Conservation (phyloP, 2,329 filamentous ascomycete genomes). For the Zarea fungicola region DNA sequence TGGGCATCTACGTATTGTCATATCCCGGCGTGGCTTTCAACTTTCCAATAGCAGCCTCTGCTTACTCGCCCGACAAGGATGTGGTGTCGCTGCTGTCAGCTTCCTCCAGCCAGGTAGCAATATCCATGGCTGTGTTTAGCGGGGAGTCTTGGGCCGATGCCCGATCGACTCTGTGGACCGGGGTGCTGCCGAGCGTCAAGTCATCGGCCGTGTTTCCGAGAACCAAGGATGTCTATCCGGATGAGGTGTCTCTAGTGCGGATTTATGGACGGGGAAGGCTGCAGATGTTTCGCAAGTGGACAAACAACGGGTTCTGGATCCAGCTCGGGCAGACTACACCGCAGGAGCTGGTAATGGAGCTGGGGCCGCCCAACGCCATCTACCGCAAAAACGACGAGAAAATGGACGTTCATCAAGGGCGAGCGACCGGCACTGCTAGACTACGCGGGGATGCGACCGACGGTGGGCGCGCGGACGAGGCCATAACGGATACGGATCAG, state of each 20-base stretch:
- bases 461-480: slow-evolving; percentile 46
- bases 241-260: slow-evolving; percentile 77
- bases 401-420: slow-evolving; percentile 75
- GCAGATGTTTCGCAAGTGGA: slow-evolving; percentile 70
- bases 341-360: slow-evolving; percentile 83
- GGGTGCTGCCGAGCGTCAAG: slow-evolving; percentile 67
- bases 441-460: slow-evolving; percentile 40
- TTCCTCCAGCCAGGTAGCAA: slow-evolving; percentile 68
- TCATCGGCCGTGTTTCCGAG: slow-evolving; percentile 63
- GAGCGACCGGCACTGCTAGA: slow-evolving; percentile 47
- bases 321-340: slow-evolving; percentile 80
- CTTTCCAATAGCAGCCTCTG: slow-evolving; percentile 69
- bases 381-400: slow-evolving; percentile 87
- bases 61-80: slow-evolving; percentile 71
- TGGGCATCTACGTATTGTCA: slow-evolving; percentile 81
- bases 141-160: slow-evolving; percentile 88
- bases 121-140: slow-evolving; percentile 84
- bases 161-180: slow-evolving; percentile 70
- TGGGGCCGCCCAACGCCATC: slow-evolving; percentile 90
- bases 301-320: slow-evolving; percentile 63
- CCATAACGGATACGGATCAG: slow-evolving; percentile 64
- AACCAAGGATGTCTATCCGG: slow-evolving; percentile 72
- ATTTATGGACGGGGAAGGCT: slow-evolving; percentile 74
- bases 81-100: slow-evolving; percentile 83
- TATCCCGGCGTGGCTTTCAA: slow-evolving; percentile 94